A percentile compares a stretch with the other conserved stretches of the same genome.
Evolutionary conservation across 441 rosid genomes (phyloP).

Genomic region (Brassica hybrid): DNA sequence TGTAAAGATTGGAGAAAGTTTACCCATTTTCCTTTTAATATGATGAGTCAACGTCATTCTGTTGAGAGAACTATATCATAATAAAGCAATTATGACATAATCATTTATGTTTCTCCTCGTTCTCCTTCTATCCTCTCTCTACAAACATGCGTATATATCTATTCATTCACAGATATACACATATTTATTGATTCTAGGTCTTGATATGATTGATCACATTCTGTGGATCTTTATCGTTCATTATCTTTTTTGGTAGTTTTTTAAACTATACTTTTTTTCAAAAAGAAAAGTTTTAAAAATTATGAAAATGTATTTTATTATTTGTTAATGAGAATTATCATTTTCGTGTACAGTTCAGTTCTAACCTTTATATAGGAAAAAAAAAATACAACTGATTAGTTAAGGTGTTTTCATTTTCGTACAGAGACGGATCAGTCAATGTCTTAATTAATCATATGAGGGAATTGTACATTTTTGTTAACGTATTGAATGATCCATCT

Average conservation of each 20-base stretch:
- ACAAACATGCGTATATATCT: constrained; percentile 31
- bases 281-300: not conserved
- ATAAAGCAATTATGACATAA: constrained; percentile 62
- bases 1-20: constrained; percentile 30
- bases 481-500: constrained; percentile 36
- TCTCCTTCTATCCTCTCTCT: constrained; percentile 42
- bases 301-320: not conserved
- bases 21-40: constrained; percentile 25
- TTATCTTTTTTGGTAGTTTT: constrained; percentile 4
- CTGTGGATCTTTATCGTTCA: constrained; percentile 17
- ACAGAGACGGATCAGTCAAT: constrained; percentile 23
- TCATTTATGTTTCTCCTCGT: constrained; percentile 48
- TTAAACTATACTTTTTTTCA: constrained; percentile 4
- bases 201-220: constrained; percentile 40
- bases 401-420: constrained; percentile 2
- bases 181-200: constrained; percentile 35
- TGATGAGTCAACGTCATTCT: constrained; percentile 48
- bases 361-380: not conserved
- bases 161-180: constrained; percentile 22
- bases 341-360: no score
- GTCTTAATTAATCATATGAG: no score
- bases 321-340: constrained; percentile 16
- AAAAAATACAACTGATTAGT: constrained; percentile 4
- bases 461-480: no score
- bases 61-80: constrained; percentile 41